Conservation (phyloP, 2,329 filamentous ascomycete genomes). For the Paecilomyces formosus region DNA sequence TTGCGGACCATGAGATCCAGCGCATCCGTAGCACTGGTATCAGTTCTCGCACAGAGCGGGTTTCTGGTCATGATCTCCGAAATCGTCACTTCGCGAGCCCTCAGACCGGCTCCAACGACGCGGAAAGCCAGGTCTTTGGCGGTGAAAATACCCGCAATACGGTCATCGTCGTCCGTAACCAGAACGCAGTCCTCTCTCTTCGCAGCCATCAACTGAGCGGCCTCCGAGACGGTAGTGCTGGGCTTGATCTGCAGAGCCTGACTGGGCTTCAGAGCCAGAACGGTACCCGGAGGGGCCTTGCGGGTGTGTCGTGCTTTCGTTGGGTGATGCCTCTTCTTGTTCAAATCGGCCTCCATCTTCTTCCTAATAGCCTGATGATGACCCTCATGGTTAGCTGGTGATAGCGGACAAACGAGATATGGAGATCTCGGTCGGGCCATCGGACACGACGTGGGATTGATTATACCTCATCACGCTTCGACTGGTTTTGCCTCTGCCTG, state of each 20-base stretch:
- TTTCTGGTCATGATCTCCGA: conserved; percentile 99
- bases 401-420: conserved; percentile 6
- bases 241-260: conserved; percentile 97
- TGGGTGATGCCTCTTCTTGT: conserved; percentile 85
- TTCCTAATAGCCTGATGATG: conserved; percentile 74
- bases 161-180: conserved; percentile 94
- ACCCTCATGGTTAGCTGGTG: conserved; percentile 2
- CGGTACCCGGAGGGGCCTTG: conserved; percentile 92
- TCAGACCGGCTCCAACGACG: conserved; percentile 83
- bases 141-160: conserved; percentile 97
- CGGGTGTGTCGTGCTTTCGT: conserved; percentile 74
- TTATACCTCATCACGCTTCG: conserved; percentile 96
- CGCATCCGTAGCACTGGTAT: conserved; percentile 96
- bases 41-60: conserved; percentile 90
- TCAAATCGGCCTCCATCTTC: conserved; percentile 95
- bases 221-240: conserved; percentile 84
- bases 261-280: conserved; percentile 90
- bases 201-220: conserved; percentile 95
- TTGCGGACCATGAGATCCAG: conserved; percentile 97
- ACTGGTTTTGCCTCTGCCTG: conserved; percentile 88
- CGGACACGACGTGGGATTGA: background rate
- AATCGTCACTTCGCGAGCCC: conserved; percentile 84
- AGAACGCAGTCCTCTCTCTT: conserved; percentile 97
- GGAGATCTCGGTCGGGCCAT: background rate
- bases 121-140: conserved; percentile 97